Evolutionary conservation across 148 eudicot species (phyloP).

Genomic region (Oxyria digyna): DNA sequence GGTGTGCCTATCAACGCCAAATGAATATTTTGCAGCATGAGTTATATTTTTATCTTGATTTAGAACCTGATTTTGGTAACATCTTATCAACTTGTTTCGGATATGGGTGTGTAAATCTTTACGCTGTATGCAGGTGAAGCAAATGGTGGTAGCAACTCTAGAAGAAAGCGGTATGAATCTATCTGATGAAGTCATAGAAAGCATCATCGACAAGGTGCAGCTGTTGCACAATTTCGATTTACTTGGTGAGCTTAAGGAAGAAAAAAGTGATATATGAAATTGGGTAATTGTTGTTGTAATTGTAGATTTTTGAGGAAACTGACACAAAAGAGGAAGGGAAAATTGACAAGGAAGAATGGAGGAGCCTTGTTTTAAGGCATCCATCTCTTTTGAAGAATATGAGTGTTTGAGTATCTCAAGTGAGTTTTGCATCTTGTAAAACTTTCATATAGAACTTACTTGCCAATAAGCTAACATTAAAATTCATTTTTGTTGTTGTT

Average conservation of each 20-base stretch:
- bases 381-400: slow-evolving; percentile 61
- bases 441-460: no score
- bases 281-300: neutral
- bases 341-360: slow-evolving; percentile 66
- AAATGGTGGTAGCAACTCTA: slow-evolving; percentile 68
- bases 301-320: slow-evolving; percentile 56
- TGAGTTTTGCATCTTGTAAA: no score
- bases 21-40: neutral
- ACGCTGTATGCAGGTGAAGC: slow-evolving; percentile 34
- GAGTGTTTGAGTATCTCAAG: slow-evolving; percentile 66
- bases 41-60: neutral
- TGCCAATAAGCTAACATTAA: no score
- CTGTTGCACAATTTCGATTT: neutral
- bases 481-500: no score
- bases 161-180: slow-evolving; percentile 60
- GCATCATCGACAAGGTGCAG: slow-evolving; percentile 55
- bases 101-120: no score
- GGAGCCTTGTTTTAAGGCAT: slow-evolving; percentile 38
- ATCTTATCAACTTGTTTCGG: no score
- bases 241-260: no score
- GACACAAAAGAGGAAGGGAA: slow-evolving; percentile 64
- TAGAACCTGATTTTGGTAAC: no score
- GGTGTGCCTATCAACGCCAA: neutral
- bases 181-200: slow-evolving; percentile 56
- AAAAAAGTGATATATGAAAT: no score